Evolutionary conservation across 495 filamentous ascomycete genomes (phyloP).

Genomic region (Lophium mytilinum): DNA sequence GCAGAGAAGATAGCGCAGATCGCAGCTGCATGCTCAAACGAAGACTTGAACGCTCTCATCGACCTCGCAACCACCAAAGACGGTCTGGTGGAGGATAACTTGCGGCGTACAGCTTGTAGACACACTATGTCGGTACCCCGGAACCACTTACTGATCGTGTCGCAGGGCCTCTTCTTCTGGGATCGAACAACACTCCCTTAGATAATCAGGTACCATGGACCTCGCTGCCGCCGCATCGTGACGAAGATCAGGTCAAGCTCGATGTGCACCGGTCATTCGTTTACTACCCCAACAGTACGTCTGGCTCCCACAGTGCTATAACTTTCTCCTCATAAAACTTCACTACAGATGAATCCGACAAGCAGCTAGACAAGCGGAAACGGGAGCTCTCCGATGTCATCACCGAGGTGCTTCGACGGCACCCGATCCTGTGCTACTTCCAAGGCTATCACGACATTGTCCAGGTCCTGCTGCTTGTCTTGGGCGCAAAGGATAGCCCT

Average conservation of each 20-base stretch:
- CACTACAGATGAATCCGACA: constrained; percentile 39
- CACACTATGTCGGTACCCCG: constrained; percentile 23
- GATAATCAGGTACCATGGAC: constrained; percentile 39
- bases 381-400: constrained; percentile 68
- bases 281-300: constrained; percentile 80
- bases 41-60: constrained; percentile 55
- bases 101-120: constrained; percentile 80
- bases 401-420: constrained; percentile 59
- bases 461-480: constrained; percentile 85
- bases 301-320: constrained; percentile 10
- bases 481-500: constrained; percentile 49
- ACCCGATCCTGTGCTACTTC: constrained; percentile 90
- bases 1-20: constrained; percentile 44
- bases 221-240: constrained; percentile 57
- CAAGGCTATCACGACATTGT: constrained; percentile 98
- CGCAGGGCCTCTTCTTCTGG: constrained; percentile 75
- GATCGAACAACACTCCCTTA: constrained; percentile 34
- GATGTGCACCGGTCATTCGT: constrained; percentile 96
- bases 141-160: not conserved
- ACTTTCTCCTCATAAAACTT: constrained; percentile 30
- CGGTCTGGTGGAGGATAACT: constrained; percentile 71
- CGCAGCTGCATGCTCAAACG: constrained; percentile 55
- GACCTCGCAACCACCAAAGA: constrained; percentile 60
- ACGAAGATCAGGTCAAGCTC: constrained; percentile 80
- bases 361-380: constrained; percentile 58